Base-by-base conservation (phyloP, 331 rosid genomes). In the Telfairia occidentalis region DNA sequence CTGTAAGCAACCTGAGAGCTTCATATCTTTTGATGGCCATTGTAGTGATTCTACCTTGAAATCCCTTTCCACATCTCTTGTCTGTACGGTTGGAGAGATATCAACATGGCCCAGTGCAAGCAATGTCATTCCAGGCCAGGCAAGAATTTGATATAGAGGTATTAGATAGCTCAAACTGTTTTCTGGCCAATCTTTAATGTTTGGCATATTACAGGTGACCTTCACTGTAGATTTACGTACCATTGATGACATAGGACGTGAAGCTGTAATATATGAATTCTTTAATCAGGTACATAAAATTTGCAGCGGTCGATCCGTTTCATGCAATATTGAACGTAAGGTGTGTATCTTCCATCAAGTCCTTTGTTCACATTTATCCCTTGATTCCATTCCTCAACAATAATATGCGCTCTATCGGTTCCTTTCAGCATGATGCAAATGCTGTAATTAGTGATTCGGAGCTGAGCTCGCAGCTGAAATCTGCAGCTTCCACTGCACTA, bases 71-170 rank as follows among this genome's bases (percentile, higher is more conserved):
- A 83, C 82, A 80, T 91, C 98, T 4, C 98, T 94, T 78, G 97
- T 94, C 13, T 94, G 98, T 78, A 94, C 98, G 6, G 98, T 94
- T 63, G 98, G 98, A 73, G 98, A 91, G 85, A 91, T 94, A 84
- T 88, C 98, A 49, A 88, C 97, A 48, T 94, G 98, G 98, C 98
- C 98, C 18, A 94, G 97, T 84, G 97, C 98, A 81, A 94, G 98
- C 71, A 94, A 91, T 81, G 98, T 94, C 79, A 91, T 94, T 84
- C 96, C 98, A 52, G 97, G 98, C 86, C 91, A 94, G 97, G 97
- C 86, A 91, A 87, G 95, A 72, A 54, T 73, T 81, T 80, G 77
- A 82, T 79, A 67, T 74, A 52, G 63, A 53, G 74, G 78, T 18
- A 80, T 48, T 71, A 74, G n/a, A n/a, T n/a, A n/a, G n/a, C n/a